phyloP scores from a whole-genome alignment of 1,284 basidiomycete species.

The Bondarzewia mesenterica region DNA sequence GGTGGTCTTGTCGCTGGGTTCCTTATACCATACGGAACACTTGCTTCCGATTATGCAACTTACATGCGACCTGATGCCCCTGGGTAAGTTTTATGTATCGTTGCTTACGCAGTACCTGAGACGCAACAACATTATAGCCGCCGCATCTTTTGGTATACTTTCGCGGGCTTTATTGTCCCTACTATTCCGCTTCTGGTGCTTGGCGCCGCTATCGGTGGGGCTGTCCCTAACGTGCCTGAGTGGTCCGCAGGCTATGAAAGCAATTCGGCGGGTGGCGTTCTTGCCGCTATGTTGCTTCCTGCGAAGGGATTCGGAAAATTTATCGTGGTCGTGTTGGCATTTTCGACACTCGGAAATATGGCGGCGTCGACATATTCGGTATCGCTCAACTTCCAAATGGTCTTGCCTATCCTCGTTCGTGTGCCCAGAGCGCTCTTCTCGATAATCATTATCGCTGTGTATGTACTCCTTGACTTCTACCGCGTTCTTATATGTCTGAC shows the following conservation, averaged over 20 bases:
- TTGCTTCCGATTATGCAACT: conserved; percentile 69
- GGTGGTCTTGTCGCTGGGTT: conserved; percentile 70
- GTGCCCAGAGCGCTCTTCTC: conserved; percentile 88
- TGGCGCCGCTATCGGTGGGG: conserved; percentile 67
- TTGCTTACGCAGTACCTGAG: neutral
- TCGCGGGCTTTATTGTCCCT: neutral
- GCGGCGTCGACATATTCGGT: conserved; percentile 81
- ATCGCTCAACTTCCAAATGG: conserved; percentile 75
- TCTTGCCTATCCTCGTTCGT: conserved; percentile 54
- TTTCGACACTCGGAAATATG: conserved; percentile 81
- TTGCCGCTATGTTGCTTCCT: conserved; percentile 68
- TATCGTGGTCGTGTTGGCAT: conserved; percentile 74
- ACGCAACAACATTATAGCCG: neutral
- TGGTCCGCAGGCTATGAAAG: conserved; percentile 62
- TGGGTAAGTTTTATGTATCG: conserved; percentile 27
- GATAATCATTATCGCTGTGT: conserved; percentile 75
- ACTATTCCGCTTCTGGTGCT: conserved; percentile 23
- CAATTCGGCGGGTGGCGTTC: conserved; percentile 64
- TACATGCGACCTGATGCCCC: conserved; percentile 54
- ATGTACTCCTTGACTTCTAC: conserved; percentile 19
- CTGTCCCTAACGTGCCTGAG: conserved; percentile 47
- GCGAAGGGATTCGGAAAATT: conserved; percentile 77
- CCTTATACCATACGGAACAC: conserved; percentile 55
- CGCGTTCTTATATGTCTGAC: neutral
- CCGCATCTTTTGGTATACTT: conserved; percentile 54